phyloP scores from a whole-genome alignment of 805 yeast genomes.

The Tetrapisispora arboricola region DNA sequence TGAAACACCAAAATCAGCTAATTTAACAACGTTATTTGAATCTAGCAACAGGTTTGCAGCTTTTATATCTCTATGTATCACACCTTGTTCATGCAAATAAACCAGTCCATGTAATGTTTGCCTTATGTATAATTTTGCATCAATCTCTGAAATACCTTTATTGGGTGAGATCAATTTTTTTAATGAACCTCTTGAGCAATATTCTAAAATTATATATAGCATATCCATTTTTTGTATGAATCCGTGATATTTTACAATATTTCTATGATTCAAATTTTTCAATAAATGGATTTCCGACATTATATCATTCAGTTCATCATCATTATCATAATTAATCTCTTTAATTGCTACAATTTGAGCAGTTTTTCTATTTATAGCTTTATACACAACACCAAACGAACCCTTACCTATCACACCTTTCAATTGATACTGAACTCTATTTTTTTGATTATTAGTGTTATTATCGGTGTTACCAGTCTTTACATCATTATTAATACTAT shows the following conservation, averaged over 20 bases:
- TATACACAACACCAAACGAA: conserved; percentile 81
- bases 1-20: conserved; percentile 96
- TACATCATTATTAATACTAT: neutral
- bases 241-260: conserved; percentile 88
- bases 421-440: conserved; percentile 34
- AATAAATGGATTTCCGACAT: conserved; percentile 63
- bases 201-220: conserved; percentile 69
- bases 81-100: conserved; percentile 65
- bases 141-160: conserved; percentile 44
- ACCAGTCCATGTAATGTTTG: conserved; percentile 65
- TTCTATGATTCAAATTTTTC: conserved; percentile 70
- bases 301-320: conserved; percentile 54
- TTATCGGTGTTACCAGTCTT: no score
- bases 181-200: conserved; percentile 60
- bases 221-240: conserved; percentile 60
- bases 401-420: conserved; percentile 74
- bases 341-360: conserved; percentile 70
- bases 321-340: conserved; percentile 60
- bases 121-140: conserved; percentile 48
- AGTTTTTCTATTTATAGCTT: conserved; percentile 57
- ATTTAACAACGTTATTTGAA: conserved; percentile 61
- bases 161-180: conserved; percentile 31
- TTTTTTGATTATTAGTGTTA: neutral
- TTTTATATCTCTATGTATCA: conserved; percentile 87
- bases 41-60: conserved; percentile 82